Evolutionary conservation across 495 filamentous ascomycete genomes (phyloP).

Genomic region (Penicillium ucsense): DNA sequence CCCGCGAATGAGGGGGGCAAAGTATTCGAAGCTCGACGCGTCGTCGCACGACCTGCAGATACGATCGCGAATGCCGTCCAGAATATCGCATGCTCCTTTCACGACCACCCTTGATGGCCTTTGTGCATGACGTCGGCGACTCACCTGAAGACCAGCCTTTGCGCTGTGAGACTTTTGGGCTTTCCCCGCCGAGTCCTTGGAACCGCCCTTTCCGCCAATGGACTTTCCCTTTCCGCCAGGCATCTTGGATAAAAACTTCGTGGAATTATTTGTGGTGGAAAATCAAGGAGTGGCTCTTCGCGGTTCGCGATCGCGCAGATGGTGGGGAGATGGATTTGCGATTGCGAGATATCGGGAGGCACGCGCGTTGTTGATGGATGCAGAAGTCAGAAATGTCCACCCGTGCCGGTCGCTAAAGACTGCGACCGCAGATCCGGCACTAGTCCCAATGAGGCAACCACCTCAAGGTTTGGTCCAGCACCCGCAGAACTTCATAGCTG

Average conservation of each 20-base stretch:
- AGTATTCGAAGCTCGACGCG: constrained; percentile 12
- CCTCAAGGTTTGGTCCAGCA: constrained; percentile 5
- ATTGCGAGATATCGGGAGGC: constrained; percentile 9
- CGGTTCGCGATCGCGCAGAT: constrained; percentile 10
- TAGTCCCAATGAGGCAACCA: constrained; percentile 30
- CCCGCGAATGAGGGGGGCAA: constrained; percentile 5
- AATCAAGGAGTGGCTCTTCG: constrained; percentile 17
- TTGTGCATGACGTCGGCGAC: constrained; percentile 24
- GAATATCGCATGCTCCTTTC: constrained; percentile 5
- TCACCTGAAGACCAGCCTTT: constrained; percentile 96
- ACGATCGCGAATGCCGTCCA: constrained; percentile 1
- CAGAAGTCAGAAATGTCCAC: constrained; percentile 40
- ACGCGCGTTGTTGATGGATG: constrained; percentile 44
- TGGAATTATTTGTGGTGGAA: constrained; percentile 18
- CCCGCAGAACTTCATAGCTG: neutral
- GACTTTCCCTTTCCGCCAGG: constrained; percentile 92
- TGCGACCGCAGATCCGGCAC: constrained; percentile 16
- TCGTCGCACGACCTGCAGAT: constrained; percentile 4
- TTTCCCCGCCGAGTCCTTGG: constrained; percentile 62
- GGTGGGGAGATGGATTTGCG: neutral
- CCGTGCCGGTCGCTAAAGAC: constrained; percentile 36
- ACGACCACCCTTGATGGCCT: neutral
- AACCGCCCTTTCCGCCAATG: constrained; percentile 87
- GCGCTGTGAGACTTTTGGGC: constrained; percentile 97
- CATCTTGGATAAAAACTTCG: constrained; percentile 35